Conservation (phyloP, 805 yeast species). For the Lipomyces sp. region DNA sequence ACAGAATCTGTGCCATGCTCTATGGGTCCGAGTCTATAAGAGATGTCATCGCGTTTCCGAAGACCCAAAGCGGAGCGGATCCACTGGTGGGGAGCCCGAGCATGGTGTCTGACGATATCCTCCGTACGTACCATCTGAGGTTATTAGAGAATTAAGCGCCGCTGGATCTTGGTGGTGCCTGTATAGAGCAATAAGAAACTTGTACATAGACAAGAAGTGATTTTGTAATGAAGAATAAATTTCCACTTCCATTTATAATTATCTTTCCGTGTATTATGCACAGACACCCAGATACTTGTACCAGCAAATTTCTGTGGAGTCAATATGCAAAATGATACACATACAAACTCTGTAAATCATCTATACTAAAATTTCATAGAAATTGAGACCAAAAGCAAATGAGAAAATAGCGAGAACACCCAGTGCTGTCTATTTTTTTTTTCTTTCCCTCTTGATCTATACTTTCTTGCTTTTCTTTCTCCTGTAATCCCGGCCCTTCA, state of each 20-base stretch:
- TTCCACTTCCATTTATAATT: no score
- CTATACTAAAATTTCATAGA: no score
- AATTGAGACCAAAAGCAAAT: no score
- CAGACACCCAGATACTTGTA: background rate
- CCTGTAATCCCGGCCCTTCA: no score
- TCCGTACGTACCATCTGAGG: slow-evolving; percentile 54
- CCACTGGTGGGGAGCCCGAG: slow-evolving; percentile 87
- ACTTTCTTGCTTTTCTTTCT: no score
- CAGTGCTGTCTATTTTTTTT: no score
- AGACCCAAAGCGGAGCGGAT: slow-evolving; percentile 83
- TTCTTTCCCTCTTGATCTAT: no score
- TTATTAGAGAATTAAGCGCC: background rate
- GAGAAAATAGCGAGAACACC: no score
- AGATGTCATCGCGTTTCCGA: slow-evolving; percentile 96
- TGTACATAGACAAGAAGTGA: background rate
- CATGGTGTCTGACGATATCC: slow-evolving; percentile 48
- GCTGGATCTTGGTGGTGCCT: background rate
- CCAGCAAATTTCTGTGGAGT: no score
- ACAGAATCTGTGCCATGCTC: slow-evolving; percentile 87
- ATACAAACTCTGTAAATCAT: no score
- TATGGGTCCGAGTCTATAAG: slow-evolving; percentile 73
- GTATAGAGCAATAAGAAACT: background rate
- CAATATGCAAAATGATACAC: no score
- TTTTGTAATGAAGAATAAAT: background rate
- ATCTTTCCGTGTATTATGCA: background rate